Evolutionary conservation across 2,329 filamentous ascomycete species (phyloP), one percentile per base, ranked within the genome.

Genomic region (Penicillium sp.): DNA sequence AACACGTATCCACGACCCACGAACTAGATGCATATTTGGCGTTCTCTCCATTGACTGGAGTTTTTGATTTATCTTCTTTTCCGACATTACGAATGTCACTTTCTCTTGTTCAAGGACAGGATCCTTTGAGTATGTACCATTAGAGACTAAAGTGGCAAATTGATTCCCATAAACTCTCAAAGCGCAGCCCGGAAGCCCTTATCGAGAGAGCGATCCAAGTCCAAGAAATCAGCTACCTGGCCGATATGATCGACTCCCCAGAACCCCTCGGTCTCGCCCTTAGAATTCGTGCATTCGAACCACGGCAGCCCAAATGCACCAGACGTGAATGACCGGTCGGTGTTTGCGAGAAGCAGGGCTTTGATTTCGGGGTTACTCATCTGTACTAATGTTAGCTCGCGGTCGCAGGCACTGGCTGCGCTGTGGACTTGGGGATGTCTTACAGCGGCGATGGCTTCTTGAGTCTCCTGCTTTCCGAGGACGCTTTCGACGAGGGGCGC

Each of bases 201-300:
- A 5, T 71, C 70, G 16, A 55, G 24, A 4, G 56, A 56, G 8
- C 61, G 66, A 49, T 85, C 77, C 52, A 86, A 60, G 0, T 76
- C 81, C 54, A 86, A 59, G 66, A 81, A 80, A 52, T 82, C 76
- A 34, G 75, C 73, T 5, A 86, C 72, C 62, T 81, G 78, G 1
- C 80, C 83, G 40, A 87, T 59, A 67, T 85, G 82, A 72, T 86
- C 84, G 9, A 87, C 78, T 0, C 84, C 84, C 79, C 81, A 87
- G 62, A 82, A 86, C 0, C 71, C 71, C 58, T 86, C 82, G 32
- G 67, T 83, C 64, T 81, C 70, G 0, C 83, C 83, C 51, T 81
- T 72, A 6, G 67, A 48, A 66, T 86, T 84, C 43, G 79, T 83
- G 50, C 82, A 84, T 69, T 75, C 71, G 63, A 85, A 83, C 80